phyloP scores from a whole-genome alignment of 2,329 filamentous ascomycete genomes.

The Calonectria pteridis region DNA sequence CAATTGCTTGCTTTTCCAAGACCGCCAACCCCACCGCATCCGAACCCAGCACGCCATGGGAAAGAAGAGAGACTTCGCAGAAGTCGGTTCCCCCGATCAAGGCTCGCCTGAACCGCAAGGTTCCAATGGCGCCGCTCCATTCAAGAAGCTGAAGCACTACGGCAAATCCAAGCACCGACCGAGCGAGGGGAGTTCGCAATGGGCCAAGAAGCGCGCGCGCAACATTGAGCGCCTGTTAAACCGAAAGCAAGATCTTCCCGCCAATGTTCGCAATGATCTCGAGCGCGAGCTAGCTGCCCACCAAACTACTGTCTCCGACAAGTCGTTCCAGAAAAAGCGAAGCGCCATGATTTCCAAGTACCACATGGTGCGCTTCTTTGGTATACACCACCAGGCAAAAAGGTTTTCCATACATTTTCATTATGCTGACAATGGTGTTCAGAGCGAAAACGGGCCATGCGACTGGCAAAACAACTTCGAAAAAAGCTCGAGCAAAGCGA shows the following conservation, averaged over 20 bases:
- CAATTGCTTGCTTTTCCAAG: not conserved
- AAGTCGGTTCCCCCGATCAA: constrained; percentile 45
- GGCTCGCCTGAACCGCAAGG: constrained; percentile 34
- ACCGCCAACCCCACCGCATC: not conserved
- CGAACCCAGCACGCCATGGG: constrained; percentile 40
- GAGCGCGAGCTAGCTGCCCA: constrained; percentile 79
- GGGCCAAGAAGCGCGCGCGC: constrained; percentile 78
- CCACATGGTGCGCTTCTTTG: constrained; percentile 88
- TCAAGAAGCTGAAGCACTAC: constrained; percentile 52
- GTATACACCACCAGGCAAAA: constrained; percentile 58
- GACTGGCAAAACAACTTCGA: constrained; percentile 74
- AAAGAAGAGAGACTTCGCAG: constrained; percentile 48
- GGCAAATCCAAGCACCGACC: constrained; percentile 54
- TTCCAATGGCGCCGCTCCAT: constrained; percentile 31
- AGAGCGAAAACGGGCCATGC: constrained; percentile 81
- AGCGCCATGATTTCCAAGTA: constrained; percentile 82
- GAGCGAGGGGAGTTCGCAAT: constrained; percentile 65
- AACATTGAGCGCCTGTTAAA: constrained; percentile 76
- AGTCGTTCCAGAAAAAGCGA: constrained; percentile 71
- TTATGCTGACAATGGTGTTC: constrained; percentile 29
- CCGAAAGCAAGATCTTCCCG: constrained; percentile 72
- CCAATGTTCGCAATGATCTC: constrained; percentile 75
- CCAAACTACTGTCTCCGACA: constrained; percentile 71
- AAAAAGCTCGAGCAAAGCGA: constrained; percentile 67
- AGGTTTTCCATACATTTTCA: not conserved